Base-by-base conservation (phyloP, 805 yeast genomes). In the Saturnispora mendoncae region DNA sequence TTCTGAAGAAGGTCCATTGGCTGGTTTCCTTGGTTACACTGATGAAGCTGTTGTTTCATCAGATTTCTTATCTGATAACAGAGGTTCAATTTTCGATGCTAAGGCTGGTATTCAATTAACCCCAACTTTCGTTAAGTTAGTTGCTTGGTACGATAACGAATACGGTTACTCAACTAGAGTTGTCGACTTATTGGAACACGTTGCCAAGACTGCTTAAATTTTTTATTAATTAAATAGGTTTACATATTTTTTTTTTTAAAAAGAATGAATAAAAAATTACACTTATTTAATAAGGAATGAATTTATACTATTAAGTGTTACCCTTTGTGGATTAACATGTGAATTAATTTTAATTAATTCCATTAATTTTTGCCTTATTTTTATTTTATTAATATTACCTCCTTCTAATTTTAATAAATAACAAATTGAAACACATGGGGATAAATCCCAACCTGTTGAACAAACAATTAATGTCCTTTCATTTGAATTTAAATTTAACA, bases 141-240 rank as follows among this genome's bases (percentile, higher is more conserved):
- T 85, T 68, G 76, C 94, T 48, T 86, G 95, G 95, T 86, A 86
- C 78, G 95, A 86, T 69, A 86, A 86, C 72, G 95, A 86, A 75
- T 86, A 67, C 74, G 95, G 95, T 67, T 86, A 86, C 84, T 83
- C 94, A 58, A 82, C 92, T 71, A 86, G 95, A 76, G 95, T 86
- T 55, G 94, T 86, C 55, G 95, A 86, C 74, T 72, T 86, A 62
- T 69, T 85, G 58, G 78, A 81, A 68, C 80, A 76, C 74, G 78
- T 83, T 62, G 90, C 94, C 55, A 72, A 76, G 65, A 44, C 51
- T 14, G 57, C 58, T 46, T 57, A 52, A 54, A 35, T 41, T 13
- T 32, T 30, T 69, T 80, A 19, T 32, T 24, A 15, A 6, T 10
- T 13, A 48, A 33, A 55, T 21, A 61, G 70, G 6, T 23, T 23